Base-by-base conservation (phyloP, 2,329 filamentous ascomycete species). In the Metarhizium robertsii region DNA sequence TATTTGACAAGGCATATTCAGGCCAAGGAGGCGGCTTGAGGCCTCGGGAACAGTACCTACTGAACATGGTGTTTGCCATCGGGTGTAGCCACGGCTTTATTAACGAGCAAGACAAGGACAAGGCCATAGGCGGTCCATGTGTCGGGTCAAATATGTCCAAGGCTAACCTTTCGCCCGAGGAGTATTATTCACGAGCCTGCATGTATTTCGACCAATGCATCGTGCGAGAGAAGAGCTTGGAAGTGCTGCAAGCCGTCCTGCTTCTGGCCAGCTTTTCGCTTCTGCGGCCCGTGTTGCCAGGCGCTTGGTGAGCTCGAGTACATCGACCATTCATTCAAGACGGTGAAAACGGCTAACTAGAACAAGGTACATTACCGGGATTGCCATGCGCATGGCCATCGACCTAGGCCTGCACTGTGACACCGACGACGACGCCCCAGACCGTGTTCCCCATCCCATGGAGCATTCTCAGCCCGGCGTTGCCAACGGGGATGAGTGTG, bases 41-140 rank as follows among this genome's bases (percentile, higher is more conserved):
- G 2, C 81, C 90, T 3, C 80, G 87, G 55, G 91, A 95, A 70
- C 78, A 94, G n/a, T 97, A 96, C 71, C 83, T 94, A 73, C 77
- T 96, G 59, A 96, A 96, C 70, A 96, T 97, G 71, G 91, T 96
- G 25, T 96, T 95, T 73, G 92, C 92, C 13, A 96, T 96, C 64
- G 92, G 92, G 6, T 87, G 89, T 20, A 92, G 40, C 40, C 40
- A 43, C 40, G 40, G 40, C 40, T 43, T 43, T 6, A 18, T 43
- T 1, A 18, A 18, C n/a, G 40, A 43, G 40, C 40, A 91, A 25
- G 95, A 96, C 63, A 95, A 96, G 60, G 84, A 95, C 63, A 50
- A 13, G 88, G 80, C 60, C 74, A 86, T 69, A 73, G 73, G 64
- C 11, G n/a, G 3, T 25, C 25, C 25, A 25, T 25, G 25, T 25